Evolutionary conservation across 176 grass and related monocot genomes (phyloP).

Genomic region (Tillandsia leiboldiana): DNA sequence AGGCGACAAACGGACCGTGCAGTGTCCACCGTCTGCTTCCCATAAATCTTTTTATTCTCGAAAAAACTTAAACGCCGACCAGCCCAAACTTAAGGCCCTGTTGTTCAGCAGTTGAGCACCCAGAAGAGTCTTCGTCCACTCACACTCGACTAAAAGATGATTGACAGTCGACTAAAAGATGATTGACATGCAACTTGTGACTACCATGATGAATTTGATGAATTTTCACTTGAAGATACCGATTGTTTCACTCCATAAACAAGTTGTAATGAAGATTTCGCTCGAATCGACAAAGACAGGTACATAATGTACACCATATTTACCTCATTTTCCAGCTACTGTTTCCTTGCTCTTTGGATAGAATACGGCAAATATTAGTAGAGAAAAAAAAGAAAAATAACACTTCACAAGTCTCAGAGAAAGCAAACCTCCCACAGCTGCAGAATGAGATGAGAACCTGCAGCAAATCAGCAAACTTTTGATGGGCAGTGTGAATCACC

Average conservation of each 20-base stretch:
- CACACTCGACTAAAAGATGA: no score
- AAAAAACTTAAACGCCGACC: no score
- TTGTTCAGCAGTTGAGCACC: no score
- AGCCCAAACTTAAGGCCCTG: no score
- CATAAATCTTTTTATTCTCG: no score
- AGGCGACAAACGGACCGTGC: no score
- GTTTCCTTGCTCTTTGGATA: neutral
- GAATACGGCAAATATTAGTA: neutral
- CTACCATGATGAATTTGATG: no score
- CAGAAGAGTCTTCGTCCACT: no score
- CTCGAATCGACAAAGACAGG: neutral
- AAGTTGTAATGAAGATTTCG: neutral
- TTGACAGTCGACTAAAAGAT: no score
- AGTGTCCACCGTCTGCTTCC: no score
- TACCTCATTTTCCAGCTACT: neutral
- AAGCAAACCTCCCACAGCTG: neutral
- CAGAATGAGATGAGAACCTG: neutral
- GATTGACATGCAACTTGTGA: no score
- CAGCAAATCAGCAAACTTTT: neutral
- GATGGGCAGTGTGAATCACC: slow-evolving; percentile 31
- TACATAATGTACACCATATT: neutral
- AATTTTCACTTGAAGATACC: no score
- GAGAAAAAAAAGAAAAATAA: neutral
- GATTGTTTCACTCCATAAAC: neutral
- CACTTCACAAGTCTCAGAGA: neutral